Base-by-base conservation (phyloP, 805 yeast species). In the Tanozyma kutaoensis region DNA sequence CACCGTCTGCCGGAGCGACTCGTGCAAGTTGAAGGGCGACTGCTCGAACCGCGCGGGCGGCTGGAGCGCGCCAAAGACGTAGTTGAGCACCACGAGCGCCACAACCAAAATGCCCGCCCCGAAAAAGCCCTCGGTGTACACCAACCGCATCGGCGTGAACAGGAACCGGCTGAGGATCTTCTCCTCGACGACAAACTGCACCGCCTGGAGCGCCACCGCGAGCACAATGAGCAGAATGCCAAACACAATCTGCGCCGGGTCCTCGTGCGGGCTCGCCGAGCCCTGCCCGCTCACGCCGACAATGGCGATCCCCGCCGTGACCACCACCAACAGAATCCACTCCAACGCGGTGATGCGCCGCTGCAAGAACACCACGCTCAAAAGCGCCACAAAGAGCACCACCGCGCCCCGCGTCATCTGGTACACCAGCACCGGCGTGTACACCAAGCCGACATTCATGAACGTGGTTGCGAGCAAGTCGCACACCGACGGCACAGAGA, bases 381-480 rank as follows among this genome's bases (percentile, higher is more conserved):
- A 62, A 11, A 72, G 48, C 1, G 86, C 93, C 14, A 79, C 93
- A 51, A 77, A 78, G 23, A 80, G 50, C 23, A 80, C 80, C 23
- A 78, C 54, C 0, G 84, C 69, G 3, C 93, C 91, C 36, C 93
- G 58, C n/a, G 78, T 73, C 93, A 80, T 80, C 46, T 80, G 93
- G 48, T 78, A 80, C 26, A 79, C 66, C 1, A 85, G 76, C 7
- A 79, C 91, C 0, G 91, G 88, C 1, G 75, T 72, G 48, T 72
- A 73, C 14, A 77, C 46, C 33, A 80, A 57, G 0, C 91, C 91
- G n/a, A 78, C 46, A 39, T 79, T 76, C 72, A 79, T 63, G 36
- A 80, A 50, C 0, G 91, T 79, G 1, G 93, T 80, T 3, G 76
- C 88, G 20, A 64, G 40, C 26, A 79, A 58, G 46, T 80, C 93